Evolutionary conservation across 2,329 filamentous ascomycete species (phyloP), one percentile per base, ranked within the genome.

Genomic region (Xylogone sp.): DNA sequence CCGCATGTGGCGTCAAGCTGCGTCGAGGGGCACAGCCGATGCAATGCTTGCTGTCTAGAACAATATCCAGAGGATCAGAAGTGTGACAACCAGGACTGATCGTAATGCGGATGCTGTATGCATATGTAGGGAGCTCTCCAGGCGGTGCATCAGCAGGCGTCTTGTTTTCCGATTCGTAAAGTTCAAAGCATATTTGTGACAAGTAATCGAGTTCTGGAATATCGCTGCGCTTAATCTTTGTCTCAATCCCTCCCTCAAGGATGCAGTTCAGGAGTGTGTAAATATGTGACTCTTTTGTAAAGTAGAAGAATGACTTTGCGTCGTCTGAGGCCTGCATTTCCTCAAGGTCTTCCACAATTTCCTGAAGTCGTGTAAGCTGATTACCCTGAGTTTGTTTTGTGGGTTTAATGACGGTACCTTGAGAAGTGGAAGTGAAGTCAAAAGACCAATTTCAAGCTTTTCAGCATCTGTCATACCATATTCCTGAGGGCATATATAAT

Each of bases 191-290:
- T 66, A 99, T 97, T 67, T 97, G 94, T 7, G 89, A 95, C 22
- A 99, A 83, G 67, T 99, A 99, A 69, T 99, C 94, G 29, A 99
- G 84, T 71, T 99, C 94, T 0, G 94, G 94, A 57, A 99, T 99
- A 42, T 90, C 91, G 63, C 90, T 92, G 34, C 95, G 87, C 62
- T 90, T 88, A 65, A 99, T 97, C 74, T 99, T 99, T 21, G 93
- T 97, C 65, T 95, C 88, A 58, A 99, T 89, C 24, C 94, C 95
- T 54, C 95, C 94, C 69, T 99, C 94, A 21, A 99, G 81, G 60
- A 99, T 97, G 68, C 93, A 97, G 69, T 99, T 99, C 53, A 99
- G 82, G 4, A 99, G 80, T 4, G 94, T 99, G 73, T 99, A 99
- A 57, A 99, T 97, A 68, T 99, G 94, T 1, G 90, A 96, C 71